Conservation (phyloP, 1,139 yeast species). For the Saccharomyces hybrid region DNA sequence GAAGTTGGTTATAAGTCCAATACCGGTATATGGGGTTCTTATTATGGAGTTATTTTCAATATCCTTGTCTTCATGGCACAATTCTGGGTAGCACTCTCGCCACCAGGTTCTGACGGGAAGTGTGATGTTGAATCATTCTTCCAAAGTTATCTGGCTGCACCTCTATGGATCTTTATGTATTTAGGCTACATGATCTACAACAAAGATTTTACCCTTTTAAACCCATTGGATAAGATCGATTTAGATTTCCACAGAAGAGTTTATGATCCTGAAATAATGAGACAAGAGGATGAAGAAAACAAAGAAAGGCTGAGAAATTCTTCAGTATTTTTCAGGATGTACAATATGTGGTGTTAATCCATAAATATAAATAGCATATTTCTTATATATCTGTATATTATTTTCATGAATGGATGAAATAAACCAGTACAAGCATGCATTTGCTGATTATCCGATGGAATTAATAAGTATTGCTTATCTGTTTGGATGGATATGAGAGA, state of each 20-base stretch:
- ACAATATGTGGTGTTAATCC: constrained; percentile 43
- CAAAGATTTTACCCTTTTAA: constrained; percentile 39
- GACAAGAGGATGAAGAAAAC: constrained; percentile 46
- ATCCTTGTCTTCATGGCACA: constrained; percentile 65
- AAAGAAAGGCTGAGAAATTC: constrained; percentile 34
- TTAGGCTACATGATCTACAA: constrained; percentile 45
- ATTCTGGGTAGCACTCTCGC: constrained; percentile 73
- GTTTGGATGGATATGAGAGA: no score
- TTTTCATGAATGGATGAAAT: neutral
- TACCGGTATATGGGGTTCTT: constrained; percentile 65
- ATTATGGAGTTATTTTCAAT: constrained; percentile 54
- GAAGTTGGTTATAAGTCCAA: constrained; percentile 67
- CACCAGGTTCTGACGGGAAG: constrained; percentile 43
- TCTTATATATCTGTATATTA: neutral
- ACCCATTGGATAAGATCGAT: constrained; percentile 44
- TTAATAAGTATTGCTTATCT: no score
- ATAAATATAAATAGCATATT: neutral
- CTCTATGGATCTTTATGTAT: constrained; percentile 44
- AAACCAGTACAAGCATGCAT: neutral
- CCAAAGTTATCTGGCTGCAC: constrained; percentile 47
- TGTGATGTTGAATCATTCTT: constrained; percentile 49
- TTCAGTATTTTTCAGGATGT: constrained; percentile 34
- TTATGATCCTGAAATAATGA: constrained; percentile 45
- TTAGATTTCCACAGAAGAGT: constrained; percentile 49
- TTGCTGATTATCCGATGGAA: no score